These are phyloP conservation scores for Apiospora arundinis DNA, from an alignment of 2,329 filamentous ascomycete genomes.

Conservation along the genomic window DNA sequence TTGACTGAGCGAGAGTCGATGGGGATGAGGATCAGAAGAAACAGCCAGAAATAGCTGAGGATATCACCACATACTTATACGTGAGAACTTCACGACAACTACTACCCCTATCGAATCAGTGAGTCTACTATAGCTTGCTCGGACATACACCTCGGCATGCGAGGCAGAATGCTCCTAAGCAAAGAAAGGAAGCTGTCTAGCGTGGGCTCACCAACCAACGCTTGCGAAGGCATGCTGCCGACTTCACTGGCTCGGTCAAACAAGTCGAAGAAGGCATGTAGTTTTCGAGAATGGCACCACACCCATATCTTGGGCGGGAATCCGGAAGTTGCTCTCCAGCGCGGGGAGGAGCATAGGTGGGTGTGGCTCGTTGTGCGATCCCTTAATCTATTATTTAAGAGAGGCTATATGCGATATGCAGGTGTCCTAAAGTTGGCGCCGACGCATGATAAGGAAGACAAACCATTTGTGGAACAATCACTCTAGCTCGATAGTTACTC, in stretches of 20 bases:
- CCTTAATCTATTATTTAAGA: background rate
- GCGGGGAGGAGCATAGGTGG: background rate
- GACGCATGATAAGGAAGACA: background rate
- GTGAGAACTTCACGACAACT: background rate
- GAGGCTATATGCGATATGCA: background rate
- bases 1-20: constrained; percentile 16
- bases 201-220: background rate
- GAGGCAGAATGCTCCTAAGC: background rate
- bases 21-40: background rate
- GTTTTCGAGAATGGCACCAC: constrained; percentile 9
- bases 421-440: background rate
- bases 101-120: background rate
- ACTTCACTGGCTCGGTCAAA: background rate
- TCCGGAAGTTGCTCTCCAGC: background rate
- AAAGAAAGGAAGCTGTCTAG: constrained; percentile 10
- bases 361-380: background rate
- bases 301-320: background rate
- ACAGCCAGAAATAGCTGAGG: accelerated
- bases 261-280: constrained; percentile 10
- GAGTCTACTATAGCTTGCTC: background rate
- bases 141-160: background rate
- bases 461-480: background rate
- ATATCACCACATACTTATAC: background rate
- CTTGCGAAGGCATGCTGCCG: background rate
- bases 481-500: background rate